Conservation (phyloP, 1,139 yeast genomes). For the Protomyces macrosporus region DNA sequence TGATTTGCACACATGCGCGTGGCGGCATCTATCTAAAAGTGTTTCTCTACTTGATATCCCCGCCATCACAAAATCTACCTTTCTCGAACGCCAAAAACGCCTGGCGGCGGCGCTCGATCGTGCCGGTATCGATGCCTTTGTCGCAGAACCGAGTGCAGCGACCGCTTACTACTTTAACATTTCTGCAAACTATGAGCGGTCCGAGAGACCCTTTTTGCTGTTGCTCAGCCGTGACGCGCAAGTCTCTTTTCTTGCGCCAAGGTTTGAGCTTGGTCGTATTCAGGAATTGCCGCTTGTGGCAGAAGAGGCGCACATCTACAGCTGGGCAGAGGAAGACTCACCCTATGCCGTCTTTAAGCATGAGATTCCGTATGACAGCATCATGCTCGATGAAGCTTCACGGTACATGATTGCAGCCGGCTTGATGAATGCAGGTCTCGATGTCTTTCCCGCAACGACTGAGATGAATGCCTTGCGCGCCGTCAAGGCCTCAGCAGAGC, state of each 20-base stretch:
- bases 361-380: not conserved
- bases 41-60: not conserved
- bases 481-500: constrained; percentile 9
- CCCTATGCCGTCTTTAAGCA: constrained; percentile 13
- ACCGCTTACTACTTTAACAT: constrained; percentile 20
- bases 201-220: constrained; percentile 24
- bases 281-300: not conserved
- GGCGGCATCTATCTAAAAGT: not conserved
- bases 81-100: constrained; percentile 2
- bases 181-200: constrained; percentile 6
- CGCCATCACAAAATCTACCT: constrained; percentile 11
- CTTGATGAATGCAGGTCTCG: not conserved
- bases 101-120: constrained; percentile 3
- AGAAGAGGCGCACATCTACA: not conserved
- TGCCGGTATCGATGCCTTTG: constrained; percentile 13
- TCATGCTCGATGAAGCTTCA: constrained; percentile 21
- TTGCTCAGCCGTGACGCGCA: not conserved
- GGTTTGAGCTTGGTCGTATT: constrained; percentile 23
- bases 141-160: constrained; percentile 24
- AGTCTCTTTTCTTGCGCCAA: constrained; percentile 15
- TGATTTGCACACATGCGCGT: not conserved
- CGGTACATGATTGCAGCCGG: constrained; percentile 24
- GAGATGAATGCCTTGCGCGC: constrained; percentile 9
- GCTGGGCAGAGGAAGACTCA: constrained; percentile 23
- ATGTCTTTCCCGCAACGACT: constrained; percentile 1